phyloP scores from a whole-genome alignment of 176 grass and related monocot species.

The Carex pumila region DNA sequence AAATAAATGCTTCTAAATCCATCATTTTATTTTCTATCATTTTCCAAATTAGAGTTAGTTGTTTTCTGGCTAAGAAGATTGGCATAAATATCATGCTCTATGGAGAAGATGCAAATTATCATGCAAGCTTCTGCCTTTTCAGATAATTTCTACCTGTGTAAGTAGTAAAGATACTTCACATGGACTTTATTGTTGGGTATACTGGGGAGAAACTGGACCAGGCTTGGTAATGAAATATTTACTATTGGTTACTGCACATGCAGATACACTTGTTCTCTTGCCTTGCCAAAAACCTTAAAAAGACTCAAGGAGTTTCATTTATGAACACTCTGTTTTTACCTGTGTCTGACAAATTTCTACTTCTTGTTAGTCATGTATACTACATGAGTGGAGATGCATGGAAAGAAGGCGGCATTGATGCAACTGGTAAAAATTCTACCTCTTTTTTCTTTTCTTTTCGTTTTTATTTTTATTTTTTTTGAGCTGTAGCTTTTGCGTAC shows the following conservation, averaged over 20 bases:
- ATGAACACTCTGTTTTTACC: neutral
- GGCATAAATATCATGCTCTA: neutral
- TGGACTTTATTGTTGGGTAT: neutral
- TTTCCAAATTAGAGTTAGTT: neutral
- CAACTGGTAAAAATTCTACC: slow-evolving; percentile 47
- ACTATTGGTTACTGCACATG: neutral
- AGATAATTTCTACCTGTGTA: neutral
- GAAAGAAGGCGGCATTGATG: slow-evolving; percentile 99
- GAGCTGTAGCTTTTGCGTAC: neutral
- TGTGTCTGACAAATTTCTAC: slow-evolving; percentile 10
- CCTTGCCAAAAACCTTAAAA: neutral
- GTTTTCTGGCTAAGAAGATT: neutral
- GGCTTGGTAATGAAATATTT: neutral
- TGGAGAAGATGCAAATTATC: neutral
- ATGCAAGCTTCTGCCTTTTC: neutral
- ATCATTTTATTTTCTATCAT: neutral
- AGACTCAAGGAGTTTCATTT: neutral
- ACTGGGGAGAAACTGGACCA: neutral
- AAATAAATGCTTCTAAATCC: neutral
- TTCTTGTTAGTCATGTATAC: slow-evolving; percentile 66
- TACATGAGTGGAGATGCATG: slow-evolving; percentile 99
- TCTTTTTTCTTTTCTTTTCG: neutral
- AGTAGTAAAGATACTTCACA: neutral
- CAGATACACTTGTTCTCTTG: neutral
- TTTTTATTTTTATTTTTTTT: neutral